phyloP scores from a whole-genome alignment of 2,329 filamentous ascomycete genomes.

The Cryphonectria carpinicola region DNA sequence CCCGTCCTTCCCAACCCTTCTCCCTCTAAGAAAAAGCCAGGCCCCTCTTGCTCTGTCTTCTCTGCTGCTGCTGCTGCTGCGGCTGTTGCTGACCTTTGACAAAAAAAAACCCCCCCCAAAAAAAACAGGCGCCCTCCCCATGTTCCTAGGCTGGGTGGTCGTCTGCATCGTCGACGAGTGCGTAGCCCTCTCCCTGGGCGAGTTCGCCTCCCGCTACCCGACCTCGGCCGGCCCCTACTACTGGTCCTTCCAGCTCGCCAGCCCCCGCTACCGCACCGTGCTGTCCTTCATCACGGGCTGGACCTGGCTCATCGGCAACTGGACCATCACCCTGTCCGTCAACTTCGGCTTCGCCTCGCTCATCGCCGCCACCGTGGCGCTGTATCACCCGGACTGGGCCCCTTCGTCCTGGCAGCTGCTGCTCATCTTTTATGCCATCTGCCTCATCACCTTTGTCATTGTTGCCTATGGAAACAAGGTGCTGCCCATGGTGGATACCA shows the following conservation, averaged over 20 bases:
- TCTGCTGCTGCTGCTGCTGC: too few species aligned
- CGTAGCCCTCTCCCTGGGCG: slow-evolving; percentile 53
- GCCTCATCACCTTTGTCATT: slow-evolving; percentile 56
- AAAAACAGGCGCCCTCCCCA: slow-evolving; percentile 51
- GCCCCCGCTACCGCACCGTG: slow-evolving; percentile 45
- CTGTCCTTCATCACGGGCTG: slow-evolving; percentile 58
- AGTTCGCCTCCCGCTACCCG: slow-evolving; percentile 56
- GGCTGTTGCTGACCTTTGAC: too few species aligned
- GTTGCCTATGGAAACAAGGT: slow-evolving; percentile 61
- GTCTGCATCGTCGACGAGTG: slow-evolving; percentile 57
- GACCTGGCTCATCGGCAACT: slow-evolving; percentile 57
- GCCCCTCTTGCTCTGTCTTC: background rate
- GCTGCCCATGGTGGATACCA: slow-evolving; percentile 62
- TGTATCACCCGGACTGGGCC: slow-evolving; percentile 58
- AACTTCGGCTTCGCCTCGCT: slow-evolving; percentile 61
- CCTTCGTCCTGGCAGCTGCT: slow-evolving; percentile 61
- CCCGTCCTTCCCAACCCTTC: too few species aligned
- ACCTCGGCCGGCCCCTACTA: slow-evolving; percentile 58
- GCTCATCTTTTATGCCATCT: slow-evolving; percentile 65
- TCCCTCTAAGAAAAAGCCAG: background rate
- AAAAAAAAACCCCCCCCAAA: too few species aligned
- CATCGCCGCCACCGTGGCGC: slow-evolving; percentile 53
- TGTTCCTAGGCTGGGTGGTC: slow-evolving; percentile 61
- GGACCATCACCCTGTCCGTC: slow-evolving; percentile 56
- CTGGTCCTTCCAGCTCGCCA: slow-evolving; percentile 55